Evolutionary conservation across 192 early-diverging fungal genomes (phyloP), one percentile per base, ranked within the genome.

Genomic region (Funneliformis mosseae): DNA sequence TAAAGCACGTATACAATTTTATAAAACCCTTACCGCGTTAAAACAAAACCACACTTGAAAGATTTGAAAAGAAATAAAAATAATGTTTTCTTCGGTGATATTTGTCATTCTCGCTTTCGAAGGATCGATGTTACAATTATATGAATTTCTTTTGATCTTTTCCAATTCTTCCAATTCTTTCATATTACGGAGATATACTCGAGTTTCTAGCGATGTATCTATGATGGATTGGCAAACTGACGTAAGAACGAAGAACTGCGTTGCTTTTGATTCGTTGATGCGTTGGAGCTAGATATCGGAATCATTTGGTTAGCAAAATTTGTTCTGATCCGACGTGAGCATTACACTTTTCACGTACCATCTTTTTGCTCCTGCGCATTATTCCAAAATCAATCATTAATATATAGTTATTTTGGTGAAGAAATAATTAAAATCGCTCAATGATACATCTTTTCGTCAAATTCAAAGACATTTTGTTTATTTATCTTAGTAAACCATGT

Each of bases 11-110:
- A 14, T 16, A 66, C 16, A 66, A 66, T 6, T 8, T 28, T 64
- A 0, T n/a, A 59, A 28, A 5, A 25, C n/a, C 10, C 60, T 62
- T 76, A 76, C 74, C 59, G 74, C 74, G 41, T 28, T 76, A 11
- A 62, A 46, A 42, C 74, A 76, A 25, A 76, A 62, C 21, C 43
- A 55, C 43, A 76, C 14, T 62, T 76, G 74, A 63, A 76, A 76
- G 3, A 55, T 21, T 43, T 76, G 74, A 41, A 76, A 76, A 18
- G 25, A 10, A 11, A 76, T 76, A 61, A 76, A 76, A 12, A 76
- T 5, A 45, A 76, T 8, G 62, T 76, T 76, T 62, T 76, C 74
- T 62, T 62, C 46, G 18, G 9, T 60, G 62, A 76, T 76, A 62
- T 76, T 76, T 14, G 38, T 61, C 18, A 76, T 5, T 41, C 74